Conservation (phyloP, 345 rosid genomes). For the Eucalyptus sp. region DNA sequence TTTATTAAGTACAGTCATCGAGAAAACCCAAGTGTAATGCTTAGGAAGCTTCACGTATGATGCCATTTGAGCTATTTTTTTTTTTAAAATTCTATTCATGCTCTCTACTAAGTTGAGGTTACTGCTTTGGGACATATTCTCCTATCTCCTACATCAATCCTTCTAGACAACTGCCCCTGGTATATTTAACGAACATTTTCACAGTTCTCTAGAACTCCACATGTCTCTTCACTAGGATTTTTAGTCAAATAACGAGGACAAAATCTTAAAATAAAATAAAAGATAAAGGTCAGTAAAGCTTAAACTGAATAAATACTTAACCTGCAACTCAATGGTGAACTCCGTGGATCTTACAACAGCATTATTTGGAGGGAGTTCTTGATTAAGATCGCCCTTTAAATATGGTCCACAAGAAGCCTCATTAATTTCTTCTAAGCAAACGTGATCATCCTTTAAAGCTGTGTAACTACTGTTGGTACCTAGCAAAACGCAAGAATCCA, state of each 20-base stretch:
- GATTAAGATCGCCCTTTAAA: constrained; percentile 21
- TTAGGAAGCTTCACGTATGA: background rate
- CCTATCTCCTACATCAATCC: background rate
- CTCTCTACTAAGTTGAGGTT: background rate
- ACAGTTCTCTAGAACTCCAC: background rate
- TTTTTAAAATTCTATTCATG: background rate
- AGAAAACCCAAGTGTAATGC: background rate
- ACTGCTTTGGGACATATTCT: background rate
- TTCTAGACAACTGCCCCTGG: background rate
- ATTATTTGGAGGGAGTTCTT: constrained; percentile 23
- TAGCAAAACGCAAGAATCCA: constrained; percentile 84
- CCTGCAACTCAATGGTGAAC: constrained; percentile 80
- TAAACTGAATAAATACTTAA: constrained; percentile 1
- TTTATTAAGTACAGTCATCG: background rate
- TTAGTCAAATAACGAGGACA: background rate
- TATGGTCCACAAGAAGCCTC: constrained; percentile 15
- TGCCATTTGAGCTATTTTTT: background rate
- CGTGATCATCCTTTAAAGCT: constrained; percentile 55
- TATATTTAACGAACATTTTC: background rate
- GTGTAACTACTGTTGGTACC: constrained; percentile 78
- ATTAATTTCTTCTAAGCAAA: constrained; percentile 43
- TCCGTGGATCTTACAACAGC: constrained; percentile 40
- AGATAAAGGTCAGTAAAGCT: background rate
- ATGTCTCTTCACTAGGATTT: background rate
- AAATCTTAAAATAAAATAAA: background rate